Conservation (phyloP, 2,329 filamentous ascomycete genomes). For the Trichoderma cornu-damae region DNA sequence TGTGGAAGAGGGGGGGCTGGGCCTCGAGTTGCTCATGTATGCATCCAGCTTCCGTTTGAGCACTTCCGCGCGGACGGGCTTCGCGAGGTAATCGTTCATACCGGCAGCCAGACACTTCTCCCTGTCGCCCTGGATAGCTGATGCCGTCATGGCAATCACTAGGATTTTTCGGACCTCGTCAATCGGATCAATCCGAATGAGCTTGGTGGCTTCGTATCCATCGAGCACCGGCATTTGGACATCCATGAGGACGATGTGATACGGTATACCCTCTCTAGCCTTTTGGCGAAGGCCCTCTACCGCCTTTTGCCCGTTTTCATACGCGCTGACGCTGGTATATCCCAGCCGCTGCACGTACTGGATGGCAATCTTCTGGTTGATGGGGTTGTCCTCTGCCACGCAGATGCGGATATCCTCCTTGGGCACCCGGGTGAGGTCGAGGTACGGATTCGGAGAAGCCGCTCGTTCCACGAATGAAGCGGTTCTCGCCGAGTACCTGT, state of each 20-base stretch:
- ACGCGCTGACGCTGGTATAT: slow-evolving; percentile 76
- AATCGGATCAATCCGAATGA: slow-evolving; percentile 70
- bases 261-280: slow-evolving; percentile 66
- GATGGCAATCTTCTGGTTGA: slow-evolving; percentile 91
- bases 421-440: slow-evolving; percentile 67
- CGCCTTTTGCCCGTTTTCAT: slow-evolving; percentile 82
- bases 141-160: slow-evolving; percentile 97
- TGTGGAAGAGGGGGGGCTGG: not conserved
- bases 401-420: slow-evolving; percentile 78
- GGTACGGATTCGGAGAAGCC: slow-evolving; percentile 41
- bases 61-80: slow-evolving; percentile 85
- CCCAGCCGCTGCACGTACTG: slow-evolving; percentile 84
- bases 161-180: slow-evolving; percentile 74
- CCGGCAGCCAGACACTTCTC: slow-evolving; percentile 94
- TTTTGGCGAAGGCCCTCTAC: slow-evolving; percentile 77
- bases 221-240: slow-evolving; percentile 94
- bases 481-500: slow-evolving; percentile 30
- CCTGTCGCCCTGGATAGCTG: slow-evolving; percentile 86
- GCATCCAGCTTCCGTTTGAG: slow-evolving; percentile 74
- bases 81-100: slow-evolving; percentile 97
- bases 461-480: slow-evolving; percentile 36
- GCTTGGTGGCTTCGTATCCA: slow-evolving; percentile 83
- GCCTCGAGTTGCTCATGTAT: slow-evolving; percentile 40
- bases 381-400: slow-evolving; percentile 91
- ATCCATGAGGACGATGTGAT: slow-evolving; percentile 91